Base-by-base conservation (phyloP, 2,329 filamentous ascomycete genomes). In the Thielaviopsis euricoi region DNA sequence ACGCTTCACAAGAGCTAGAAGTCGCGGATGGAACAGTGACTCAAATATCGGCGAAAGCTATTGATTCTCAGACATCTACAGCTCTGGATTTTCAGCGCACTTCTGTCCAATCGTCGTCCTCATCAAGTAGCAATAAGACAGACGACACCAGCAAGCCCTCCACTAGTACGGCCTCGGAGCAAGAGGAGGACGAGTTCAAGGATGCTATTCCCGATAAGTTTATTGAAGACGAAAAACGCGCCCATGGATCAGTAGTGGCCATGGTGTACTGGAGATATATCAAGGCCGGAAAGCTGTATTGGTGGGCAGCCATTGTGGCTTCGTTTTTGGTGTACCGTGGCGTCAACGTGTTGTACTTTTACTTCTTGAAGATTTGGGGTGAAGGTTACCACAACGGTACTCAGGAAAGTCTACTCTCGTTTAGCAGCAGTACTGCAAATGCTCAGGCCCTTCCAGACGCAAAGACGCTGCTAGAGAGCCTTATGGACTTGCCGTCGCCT, bases 311-410 rank as follows among this genome's bases (percentile, higher is more conserved):
- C 1, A 74, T 90, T 2, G 72, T 91, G 2, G 37, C 80, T 1
- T 72, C 83, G 13, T 80, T 90, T 60, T 68, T 78, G 6, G 48
- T 82, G 0, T 87, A 82, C 64, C 82, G 89, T 6, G 65, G 82
- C 13, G 71, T 80, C 19, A 78, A 83, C 43, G 74, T 94, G 46
- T 76, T 76, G 1, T 80, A 88, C 64, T 83, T 80, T 1, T 91
- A 88, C 78, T 90, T 93, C 51, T 75, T 95, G 57, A 94, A 95
- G 67, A 78, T 84, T 25, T 95, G 89, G 89, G 87, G 87, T 29
- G 87, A 94, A 66, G 81, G 82, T 6, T 91, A 90, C 67, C 50
- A 43, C 12, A 22, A 33, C 6, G 40, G 48, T 10, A 33, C 53
- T 23, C 50, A 56, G 43, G 23, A 57, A 22, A 17, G 23, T 22